phyloP scores from a whole-genome alignment of 1,139 yeast genomes.

The Geotrichum siamense region DNA sequence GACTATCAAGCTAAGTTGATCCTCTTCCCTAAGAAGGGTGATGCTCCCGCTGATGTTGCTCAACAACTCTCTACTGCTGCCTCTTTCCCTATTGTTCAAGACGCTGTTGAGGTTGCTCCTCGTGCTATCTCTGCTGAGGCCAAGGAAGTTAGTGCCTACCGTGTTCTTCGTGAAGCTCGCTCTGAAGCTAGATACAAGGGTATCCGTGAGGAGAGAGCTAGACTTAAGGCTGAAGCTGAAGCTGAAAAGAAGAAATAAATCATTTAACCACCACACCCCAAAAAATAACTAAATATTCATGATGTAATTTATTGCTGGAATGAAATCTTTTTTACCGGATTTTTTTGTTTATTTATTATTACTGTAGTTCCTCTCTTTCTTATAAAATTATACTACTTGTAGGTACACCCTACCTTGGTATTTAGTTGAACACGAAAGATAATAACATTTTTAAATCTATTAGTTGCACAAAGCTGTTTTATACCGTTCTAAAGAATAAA shows the following conservation, averaged over 20 bases:
- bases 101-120: conserved; percentile 63
- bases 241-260: conserved; percentile 94
- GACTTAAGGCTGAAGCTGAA: conserved; percentile 97
- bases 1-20: conserved; percentile 95
- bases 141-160: conserved; percentile 61
- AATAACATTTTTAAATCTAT: too few relatives aligned
- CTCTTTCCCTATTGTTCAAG: conserved; percentile 88
- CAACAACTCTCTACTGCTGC: conserved; percentile 68
- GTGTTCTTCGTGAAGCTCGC: conserved; percentile 93
- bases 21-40: conserved; percentile 65
- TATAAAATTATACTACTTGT: too few relatives aligned
- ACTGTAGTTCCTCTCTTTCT: too few relatives aligned
- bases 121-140: conserved; percentile 92
- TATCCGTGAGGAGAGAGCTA: conserved; percentile 95
- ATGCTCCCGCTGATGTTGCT: conserved; percentile 58
- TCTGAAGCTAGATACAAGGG: conserved; percentile 91
- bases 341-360: too few relatives aligned
- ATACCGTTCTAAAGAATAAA: too few relatives aligned
- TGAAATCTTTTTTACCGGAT: conserved; percentile 7
- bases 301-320: conserved; percentile 12
- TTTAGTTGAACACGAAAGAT: too few relatives aligned
- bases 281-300: conserved; percentile 10
- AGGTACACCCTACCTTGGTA: too few relatives aligned
- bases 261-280: too few relatives aligned
- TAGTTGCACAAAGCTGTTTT: too few relatives aligned